phyloP scores from a whole-genome alignment of 1,139 yeast genomes.

The Suhomyces bribrorum region DNA sequence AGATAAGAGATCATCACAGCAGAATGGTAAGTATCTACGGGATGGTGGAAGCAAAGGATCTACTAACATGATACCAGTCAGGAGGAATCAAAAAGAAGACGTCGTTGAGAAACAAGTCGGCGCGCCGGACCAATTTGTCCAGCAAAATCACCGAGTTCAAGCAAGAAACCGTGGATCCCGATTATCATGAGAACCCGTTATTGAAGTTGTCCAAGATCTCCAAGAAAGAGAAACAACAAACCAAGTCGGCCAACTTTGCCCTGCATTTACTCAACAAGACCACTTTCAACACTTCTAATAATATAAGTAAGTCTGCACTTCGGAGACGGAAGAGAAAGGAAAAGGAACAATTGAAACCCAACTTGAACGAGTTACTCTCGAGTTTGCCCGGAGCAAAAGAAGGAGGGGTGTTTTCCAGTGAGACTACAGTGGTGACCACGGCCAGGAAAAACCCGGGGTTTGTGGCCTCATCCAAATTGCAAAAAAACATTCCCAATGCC shows the following conservation, averaged over 20 bases:
- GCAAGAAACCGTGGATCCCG: constrained; percentile 18
- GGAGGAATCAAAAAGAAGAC: constrained; percentile 40
- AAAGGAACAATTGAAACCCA: constrained; percentile 63
- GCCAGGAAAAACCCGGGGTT: constrained; percentile 14
- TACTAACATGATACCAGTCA: constrained; percentile 24
- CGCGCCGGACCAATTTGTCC: constrained; percentile 23
- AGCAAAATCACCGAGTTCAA: constrained; percentile 32
- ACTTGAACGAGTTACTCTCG: constrained; percentile 60
- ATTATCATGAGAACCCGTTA: constrained; percentile 49
- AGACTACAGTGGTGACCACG: constrained; percentile 11
- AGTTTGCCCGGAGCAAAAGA: constrained; percentile 47
- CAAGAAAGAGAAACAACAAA: constrained; percentile 54
- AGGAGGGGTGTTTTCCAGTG: constrained; percentile 10
- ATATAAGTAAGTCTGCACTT: constrained; percentile 63
- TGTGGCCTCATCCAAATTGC: constrained; percentile 25
- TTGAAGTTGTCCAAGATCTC: constrained; percentile 54
- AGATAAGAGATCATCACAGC: neutral
- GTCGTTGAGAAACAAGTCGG: constrained; percentile 37
- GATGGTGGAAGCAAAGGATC: neutral
- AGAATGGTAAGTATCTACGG: constrained; percentile 10
- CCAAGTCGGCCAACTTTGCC: constrained; percentile 32
- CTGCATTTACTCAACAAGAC: constrained; percentile 30
- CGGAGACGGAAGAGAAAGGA: constrained; percentile 67
- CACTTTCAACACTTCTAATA: constrained; percentile 35
- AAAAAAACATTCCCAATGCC: constrained; percentile 61